Base-by-base conservation (phyloP, 2,329 filamentous ascomycete species). In the Xylariales sp. region DNA sequence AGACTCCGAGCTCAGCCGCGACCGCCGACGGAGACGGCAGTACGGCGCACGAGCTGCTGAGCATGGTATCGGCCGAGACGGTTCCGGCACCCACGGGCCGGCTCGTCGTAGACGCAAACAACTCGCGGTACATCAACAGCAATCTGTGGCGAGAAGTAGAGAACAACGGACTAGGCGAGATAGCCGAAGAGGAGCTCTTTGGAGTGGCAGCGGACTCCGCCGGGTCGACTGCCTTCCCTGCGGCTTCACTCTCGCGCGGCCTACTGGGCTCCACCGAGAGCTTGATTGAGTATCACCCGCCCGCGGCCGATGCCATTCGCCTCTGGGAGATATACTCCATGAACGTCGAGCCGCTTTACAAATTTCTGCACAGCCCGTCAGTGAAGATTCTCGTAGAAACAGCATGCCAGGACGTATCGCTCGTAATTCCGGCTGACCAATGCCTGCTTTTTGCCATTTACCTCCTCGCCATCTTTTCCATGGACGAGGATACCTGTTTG, bases 391-490 rank as follows among this genome's bases (percentile, higher is more conserved):
- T 56, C n/a, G 46, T 8, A 53, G 52, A n/a, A 25, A n/a, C 23
- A 8, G 8, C 23, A 8, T n/a, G 23, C 8, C 23, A 25, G 23
- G 8, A 8, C 1, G 37, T 17, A 24, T 40, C 28, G 10, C 44
- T 48, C 4, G 51, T 54, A 7, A 55, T 51, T 45, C n/a, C n/a
- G n/a, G 40, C 31, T 10, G 48, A 62, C 3, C 57, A 67, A 45
- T 63, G 63, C 40, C 42, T 63, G 20, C 29, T 63, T 13, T 76
- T 76, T 47, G 56, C 65, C 36, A 53, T 69, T 6, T 69, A 68
- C 42, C 52, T 58, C 37, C 55, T 60, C 35, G 60, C 65, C 2
- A 44, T 63, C 15, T 55, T 56, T 30, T 67, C 62, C 20, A 55
- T 74, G 42, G 60, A 51, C 4, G 61, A 68, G 6, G 54, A 60